Base-by-base conservation (phyloP, 129 eudicot genomes). In the Tagetes erecta region DNA sequence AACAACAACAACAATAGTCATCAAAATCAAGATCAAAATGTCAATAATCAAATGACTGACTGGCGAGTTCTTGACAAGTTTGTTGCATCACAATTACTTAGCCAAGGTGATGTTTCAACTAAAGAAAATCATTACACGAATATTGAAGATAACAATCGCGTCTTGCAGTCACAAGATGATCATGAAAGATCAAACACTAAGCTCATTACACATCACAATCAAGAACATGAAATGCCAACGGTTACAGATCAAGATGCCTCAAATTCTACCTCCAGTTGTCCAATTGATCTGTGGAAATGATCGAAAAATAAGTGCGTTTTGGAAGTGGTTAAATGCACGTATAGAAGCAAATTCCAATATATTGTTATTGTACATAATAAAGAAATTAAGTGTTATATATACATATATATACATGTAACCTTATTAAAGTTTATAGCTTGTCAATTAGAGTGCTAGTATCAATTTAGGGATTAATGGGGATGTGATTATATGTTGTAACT, bases 21-120 rank as follows among this genome's bases (percentile, higher is more conserved):
- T 14, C 74, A 73, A 73, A 65, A 27, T 80, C 83, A 60, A 34
- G 87, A 83, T 35, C 84, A 86, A 65, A 88, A 69, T 20, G 83
- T 41, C 57, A 88, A 87, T 38, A 89, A 86, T 72, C 87, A 84
- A 42, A 86, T 90, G 44, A 90, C 88, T 0, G 98, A 93, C 80
- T 93, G 98, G 98, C 81, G 98, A 74, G 96, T 90, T n/a, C 92
- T 93, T 53, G 97, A 93, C 80, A 93, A 93, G 69, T 93, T 93
- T 75, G 98, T 93, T 10, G 98, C 98, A 9, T 86, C 98, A 9
- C 98, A 93, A 42, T 68, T 79, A 67, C 88, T 93, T 53, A 93
- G 96, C 86, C 95, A 93, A 33, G 96, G 83, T 64, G 95, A 89
- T 53, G 64, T 77, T 73, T 69, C 83, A 5, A 53, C 64, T 47